phyloP scores from a whole-genome alignment of 1,139 yeast species.

The Nematodospora anomalae region DNA sequence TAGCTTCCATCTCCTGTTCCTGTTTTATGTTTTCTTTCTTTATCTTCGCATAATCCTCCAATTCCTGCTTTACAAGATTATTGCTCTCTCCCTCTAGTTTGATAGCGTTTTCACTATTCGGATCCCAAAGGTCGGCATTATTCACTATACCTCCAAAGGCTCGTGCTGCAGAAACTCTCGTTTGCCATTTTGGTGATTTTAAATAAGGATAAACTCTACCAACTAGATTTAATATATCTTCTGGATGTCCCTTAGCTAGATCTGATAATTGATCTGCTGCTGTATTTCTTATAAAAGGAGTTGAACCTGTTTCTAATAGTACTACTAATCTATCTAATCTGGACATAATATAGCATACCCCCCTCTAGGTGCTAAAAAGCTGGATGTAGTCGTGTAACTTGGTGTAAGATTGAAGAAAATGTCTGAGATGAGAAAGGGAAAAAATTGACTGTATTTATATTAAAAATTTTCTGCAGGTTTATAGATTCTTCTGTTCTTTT shows the following conservation, averaged over 20 bases:
- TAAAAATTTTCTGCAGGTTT: background rate
- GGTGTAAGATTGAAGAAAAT: background rate
- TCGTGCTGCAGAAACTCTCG: slow-evolving; percentile 90
- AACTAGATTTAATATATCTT: slow-evolving; percentile 77
- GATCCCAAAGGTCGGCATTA: slow-evolving; percentile 83
- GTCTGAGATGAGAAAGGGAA: background rate
- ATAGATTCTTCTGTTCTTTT: background rate
- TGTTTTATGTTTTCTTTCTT: slow-evolving; percentile 27
- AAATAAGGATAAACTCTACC: slow-evolving; percentile 91
- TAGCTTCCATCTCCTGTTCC: slow-evolving; percentile 23
- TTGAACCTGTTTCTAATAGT: slow-evolving; percentile 90
- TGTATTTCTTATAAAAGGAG: slow-evolving; percentile 88
- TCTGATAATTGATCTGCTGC: slow-evolving; percentile 98
- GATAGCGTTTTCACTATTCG: slow-evolving; percentile 48
- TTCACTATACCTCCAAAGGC: slow-evolving; percentile 93
- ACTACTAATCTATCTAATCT: slow-evolving; percentile 72
- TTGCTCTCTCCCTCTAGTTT: slow-evolving; percentile 22
- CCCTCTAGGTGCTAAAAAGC: too few relatives aligned
- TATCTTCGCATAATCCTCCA: slow-evolving; percentile 15
- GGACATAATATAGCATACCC: slow-evolving; percentile 35
- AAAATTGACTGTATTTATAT: slow-evolving; percentile 1
- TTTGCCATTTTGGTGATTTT: slow-evolving; percentile 88
- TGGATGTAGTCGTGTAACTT: background rate
- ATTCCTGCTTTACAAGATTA: slow-evolving; percentile 18
- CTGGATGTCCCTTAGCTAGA: slow-evolving; percentile 91